Conservation (phyloP, 2,329 filamentous ascomycete species). For the Penicillium occitanis region DNA sequence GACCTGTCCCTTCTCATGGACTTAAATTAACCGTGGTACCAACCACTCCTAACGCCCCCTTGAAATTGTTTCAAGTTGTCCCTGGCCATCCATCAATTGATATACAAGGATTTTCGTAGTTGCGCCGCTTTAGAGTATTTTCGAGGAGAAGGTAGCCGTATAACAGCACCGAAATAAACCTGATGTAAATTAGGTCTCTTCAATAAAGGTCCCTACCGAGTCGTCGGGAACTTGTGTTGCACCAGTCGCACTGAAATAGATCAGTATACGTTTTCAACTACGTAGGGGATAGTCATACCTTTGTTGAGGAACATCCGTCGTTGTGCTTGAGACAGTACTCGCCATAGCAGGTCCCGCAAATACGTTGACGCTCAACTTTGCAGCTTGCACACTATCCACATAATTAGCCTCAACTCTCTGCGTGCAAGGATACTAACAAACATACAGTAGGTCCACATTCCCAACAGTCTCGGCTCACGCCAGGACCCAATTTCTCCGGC, state of each 20-base stretch:
- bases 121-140: too few relatives aligned
- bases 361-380: conserved; percentile 67
- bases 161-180: too few relatives aligned
- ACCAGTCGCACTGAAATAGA: conserved; percentile 44
- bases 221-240: conserved; percentile 41
- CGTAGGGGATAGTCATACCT: conserved; percentile 32
- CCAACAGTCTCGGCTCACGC: conserved; percentile 73
- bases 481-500: conserved; percentile 35
- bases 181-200: too few relatives aligned
- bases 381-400: conserved; percentile 69
- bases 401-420: neutral
- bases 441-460: conserved; percentile 79
- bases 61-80: too few relatives aligned
- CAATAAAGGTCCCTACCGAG: conserved; percentile 28
- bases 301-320: conserved; percentile 70
- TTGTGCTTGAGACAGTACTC: conserved; percentile 85
- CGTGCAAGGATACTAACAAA: conserved; percentile 16
- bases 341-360: conserved; percentile 70
- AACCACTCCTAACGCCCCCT: too few relatives aligned
- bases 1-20: too few relatives aligned
- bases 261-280: conserved; percentile 9
- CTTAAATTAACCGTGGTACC: too few relatives aligned
- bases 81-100: too few relatives aligned
- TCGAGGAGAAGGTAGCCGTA: too few relatives aligned
- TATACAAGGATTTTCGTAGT: too few relatives aligned